Conservation (phyloP, 2,329 filamentous ascomycete genomes). For the Alternaria arborescens region DNA sequence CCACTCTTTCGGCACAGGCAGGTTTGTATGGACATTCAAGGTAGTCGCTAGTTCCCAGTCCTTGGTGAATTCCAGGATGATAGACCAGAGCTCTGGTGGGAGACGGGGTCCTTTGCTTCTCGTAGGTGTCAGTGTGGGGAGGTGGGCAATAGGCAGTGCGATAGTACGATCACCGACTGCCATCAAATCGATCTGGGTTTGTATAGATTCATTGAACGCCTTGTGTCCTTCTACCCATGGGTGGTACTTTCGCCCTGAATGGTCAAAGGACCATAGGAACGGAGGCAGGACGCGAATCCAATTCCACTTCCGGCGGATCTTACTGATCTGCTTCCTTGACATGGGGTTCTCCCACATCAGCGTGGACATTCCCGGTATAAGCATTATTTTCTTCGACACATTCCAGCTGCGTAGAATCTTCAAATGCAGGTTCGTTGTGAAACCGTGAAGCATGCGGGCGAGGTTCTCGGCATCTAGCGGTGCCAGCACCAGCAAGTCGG, state of each 20-base stretch:
- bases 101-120: conserved; percentile 59
- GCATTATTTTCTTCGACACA: conserved; percentile 80
- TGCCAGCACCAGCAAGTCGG: conserved; percentile 83
- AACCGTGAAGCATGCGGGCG: conserved; percentile 85
- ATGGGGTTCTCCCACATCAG: conserved; percentile 91
- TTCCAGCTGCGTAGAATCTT: conserved; percentile 88
- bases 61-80: conserved; percentile 81
- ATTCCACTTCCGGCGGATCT: conserved; percentile 83
- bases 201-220: conserved; percentile 76
- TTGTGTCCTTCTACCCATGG: conserved; percentile 67
- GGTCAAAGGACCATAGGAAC: conserved; percentile 81
- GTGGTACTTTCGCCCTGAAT: conserved; percentile 58
- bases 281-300: conserved; percentile 86
- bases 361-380: conserved; percentile 88
- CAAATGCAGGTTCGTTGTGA: conserved; percentile 81
- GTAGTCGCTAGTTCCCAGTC: conserved; percentile 92
- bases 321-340: conserved; percentile 85
- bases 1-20: conserved; percentile 79
- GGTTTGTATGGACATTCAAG: conserved; percentile 79
- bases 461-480: conserved; percentile 86
- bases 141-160: conserved; percentile 43
- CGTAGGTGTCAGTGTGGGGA: conserved; percentile 42
- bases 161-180: conserved; percentile 75
- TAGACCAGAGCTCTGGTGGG: conserved; percentile 88
- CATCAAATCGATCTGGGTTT: conserved; percentile 79